Evolutionary conservation across 1,284 basidiomycete species (phyloP).

Genomic region (Boletus hoseneyae): DNA sequence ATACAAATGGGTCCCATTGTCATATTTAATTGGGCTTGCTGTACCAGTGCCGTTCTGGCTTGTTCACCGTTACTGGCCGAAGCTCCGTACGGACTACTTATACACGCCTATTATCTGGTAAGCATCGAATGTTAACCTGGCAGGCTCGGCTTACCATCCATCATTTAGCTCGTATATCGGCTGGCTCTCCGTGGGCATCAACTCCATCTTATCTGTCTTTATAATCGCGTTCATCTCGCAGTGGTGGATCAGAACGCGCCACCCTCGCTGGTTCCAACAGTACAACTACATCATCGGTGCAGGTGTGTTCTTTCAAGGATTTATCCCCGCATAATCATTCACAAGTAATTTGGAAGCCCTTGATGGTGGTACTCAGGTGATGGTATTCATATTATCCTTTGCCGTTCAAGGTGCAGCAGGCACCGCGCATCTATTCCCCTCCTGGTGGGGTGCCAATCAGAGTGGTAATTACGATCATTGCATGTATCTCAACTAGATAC

Average conservation of each 20-base stretch:
- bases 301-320: conserved; percentile 23
- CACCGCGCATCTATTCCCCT: conserved; percentile 50
- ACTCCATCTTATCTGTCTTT: conserved; percentile 41
- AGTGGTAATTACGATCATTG: conserved; percentile 31
- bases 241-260: conserved; percentile 52
- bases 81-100: conserved; percentile 39
- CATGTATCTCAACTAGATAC: conserved; percentile 12
- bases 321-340: neutral
- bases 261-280: conserved; percentile 53
- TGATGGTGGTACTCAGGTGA: conserved; percentile 63
- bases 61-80: conserved; percentile 41
- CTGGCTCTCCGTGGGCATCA: conserved; percentile 46
- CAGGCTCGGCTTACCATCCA: neutral
- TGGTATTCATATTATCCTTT: conserved; percentile 70
- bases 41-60: conserved; percentile 58
- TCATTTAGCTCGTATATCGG: conserved; percentile 33
- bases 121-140: neutral
- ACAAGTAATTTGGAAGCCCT: conserved; percentile 34
- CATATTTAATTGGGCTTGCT: conserved; percentile 52
- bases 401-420: conserved; percentile 71
- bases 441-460: conserved; percentile 54
- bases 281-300: conserved; percentile 49
- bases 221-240: conserved; percentile 53
- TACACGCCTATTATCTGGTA: conserved; percentile 30
- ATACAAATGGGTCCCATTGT: conserved; percentile 57